These are phyloP conservation scores for Tricholoma terreum DNA, from an alignment of 768 basidiomycete genomes.

Conservation along the genomic window DNA sequence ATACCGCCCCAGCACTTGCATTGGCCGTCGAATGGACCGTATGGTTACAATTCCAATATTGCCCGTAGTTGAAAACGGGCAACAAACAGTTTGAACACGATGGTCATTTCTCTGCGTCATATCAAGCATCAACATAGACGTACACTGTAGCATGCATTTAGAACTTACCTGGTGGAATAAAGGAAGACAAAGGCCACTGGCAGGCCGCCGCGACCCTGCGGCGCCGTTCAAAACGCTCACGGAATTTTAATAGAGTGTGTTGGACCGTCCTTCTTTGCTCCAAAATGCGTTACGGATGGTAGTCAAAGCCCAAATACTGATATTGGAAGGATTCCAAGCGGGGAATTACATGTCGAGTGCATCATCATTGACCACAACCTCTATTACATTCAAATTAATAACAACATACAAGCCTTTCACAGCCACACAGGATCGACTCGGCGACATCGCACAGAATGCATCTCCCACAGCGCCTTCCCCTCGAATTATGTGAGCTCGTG, in stretches of 20 bases:
- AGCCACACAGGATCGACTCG: too few relatives aligned
- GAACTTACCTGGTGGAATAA: slow-evolving; percentile 20
- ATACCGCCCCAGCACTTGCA: slow-evolving; percentile 99
- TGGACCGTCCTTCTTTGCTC: slow-evolving; percentile 5
- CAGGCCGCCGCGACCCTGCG: background rate
- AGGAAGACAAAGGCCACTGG: slow-evolving; percentile 16
- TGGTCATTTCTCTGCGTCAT: slow-evolving; percentile 56
- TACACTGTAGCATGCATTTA: background rate
- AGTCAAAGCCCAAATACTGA: slow-evolving; percentile 5
- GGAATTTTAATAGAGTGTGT: slow-evolving; percentile 15
- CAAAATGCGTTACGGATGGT: slow-evolving; percentile 9
- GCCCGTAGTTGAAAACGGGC: slow-evolving; percentile 88
- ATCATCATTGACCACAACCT: background rate
- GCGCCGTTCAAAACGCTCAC: slow-evolving; percentile 3
- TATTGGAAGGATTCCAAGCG: background rate
- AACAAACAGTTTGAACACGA: slow-evolving; percentile 97
- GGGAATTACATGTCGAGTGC: slow-evolving; percentile 7
- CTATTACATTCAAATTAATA: slow-evolving; percentile 3
- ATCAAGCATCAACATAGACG: background rate
- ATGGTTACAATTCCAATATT: slow-evolving; percentile 89
- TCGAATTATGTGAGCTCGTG: background rate
- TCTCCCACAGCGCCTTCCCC: background rate
- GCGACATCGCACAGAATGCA: too few relatives aligned
- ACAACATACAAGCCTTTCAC: slow-evolving; percentile 3
- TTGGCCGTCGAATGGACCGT: slow-evolving; percentile 90